Evolutionary conservation across 345 rosid species (phyloP).

Genomic region (Acer campestre): DNA sequence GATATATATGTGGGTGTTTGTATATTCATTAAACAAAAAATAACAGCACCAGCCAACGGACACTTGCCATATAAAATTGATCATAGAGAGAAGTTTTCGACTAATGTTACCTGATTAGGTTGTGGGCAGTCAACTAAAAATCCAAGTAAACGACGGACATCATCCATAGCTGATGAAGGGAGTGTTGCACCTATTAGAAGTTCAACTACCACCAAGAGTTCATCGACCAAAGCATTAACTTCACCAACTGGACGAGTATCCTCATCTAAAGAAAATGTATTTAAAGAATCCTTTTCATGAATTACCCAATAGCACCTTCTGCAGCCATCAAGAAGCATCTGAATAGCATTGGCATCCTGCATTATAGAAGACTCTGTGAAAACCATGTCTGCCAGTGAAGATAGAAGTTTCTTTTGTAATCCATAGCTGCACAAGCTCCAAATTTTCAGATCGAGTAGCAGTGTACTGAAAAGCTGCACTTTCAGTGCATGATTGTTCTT

Average conservation of each 20-base stretch:
- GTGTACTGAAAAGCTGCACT: slow-evolving; percentile 90
- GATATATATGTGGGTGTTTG: background rate
- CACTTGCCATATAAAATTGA: background rate
- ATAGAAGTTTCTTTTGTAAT: slow-evolving; percentile 90
- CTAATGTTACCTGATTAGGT: slow-evolving; percentile 77
- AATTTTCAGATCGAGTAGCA: slow-evolving; percentile 84
- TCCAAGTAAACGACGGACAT: slow-evolving; percentile 83
- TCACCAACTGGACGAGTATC: slow-evolving; percentile 83
- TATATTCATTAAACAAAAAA: background rate
- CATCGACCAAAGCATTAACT: slow-evolving; percentile 96
- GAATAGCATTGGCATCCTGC: slow-evolving; percentile 97
- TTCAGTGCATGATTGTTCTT: slow-evolving; percentile 82
- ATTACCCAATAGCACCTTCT: slow-evolving; percentile 97
- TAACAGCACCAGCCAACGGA: background rate
- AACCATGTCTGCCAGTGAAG: slow-evolving; percentile 98
- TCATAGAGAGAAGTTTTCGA: background rate
- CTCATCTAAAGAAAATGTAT: slow-evolving; percentile 59
- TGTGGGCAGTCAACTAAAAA: slow-evolving; percentile 98
- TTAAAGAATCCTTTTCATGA: slow-evolving; percentile 77
- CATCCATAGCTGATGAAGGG: slow-evolving; percentile 75
- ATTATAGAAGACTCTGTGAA: slow-evolving; percentile 92
- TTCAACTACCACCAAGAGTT: slow-evolving; percentile 95
- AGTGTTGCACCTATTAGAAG: slow-evolving; percentile 92
- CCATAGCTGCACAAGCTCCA: slow-evolving; percentile 99
- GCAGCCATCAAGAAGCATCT: slow-evolving; percentile 99